Evolutionary conservation across 140 eudicot species (phyloP).

Genomic region (Senecio squalidus): DNA sequence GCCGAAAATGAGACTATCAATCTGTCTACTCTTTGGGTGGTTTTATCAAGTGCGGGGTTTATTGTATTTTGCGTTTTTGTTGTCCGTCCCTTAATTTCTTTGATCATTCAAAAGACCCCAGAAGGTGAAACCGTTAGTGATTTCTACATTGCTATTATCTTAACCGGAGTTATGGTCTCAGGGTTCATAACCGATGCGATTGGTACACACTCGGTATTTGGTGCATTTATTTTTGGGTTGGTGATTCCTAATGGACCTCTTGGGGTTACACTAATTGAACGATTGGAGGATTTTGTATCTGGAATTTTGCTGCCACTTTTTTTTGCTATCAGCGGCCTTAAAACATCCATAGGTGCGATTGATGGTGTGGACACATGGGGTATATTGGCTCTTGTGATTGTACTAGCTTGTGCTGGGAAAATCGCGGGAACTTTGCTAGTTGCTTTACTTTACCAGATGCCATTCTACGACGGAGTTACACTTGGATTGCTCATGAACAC

Average conservation of each 20-base stretch:
- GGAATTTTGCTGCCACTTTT: constrained; percentile 74
- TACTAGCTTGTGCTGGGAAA: constrained; percentile 69
- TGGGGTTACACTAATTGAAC: constrained; percentile 70
- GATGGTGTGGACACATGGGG: constrained; percentile 52
- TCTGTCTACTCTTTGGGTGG: constrained; percentile 63
- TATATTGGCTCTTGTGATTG: constrained; percentile 38
- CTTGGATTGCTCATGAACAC: constrained; percentile 92
- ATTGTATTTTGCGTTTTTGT: constrained; percentile 46
- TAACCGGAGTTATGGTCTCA: constrained; percentile 78
- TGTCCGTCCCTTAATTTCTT: constrained; percentile 46
- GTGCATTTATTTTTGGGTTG: constrained; percentile 80
- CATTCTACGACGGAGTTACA: constrained; percentile 59
- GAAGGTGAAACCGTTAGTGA: constrained; percentile 76
- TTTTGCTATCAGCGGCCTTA: constrained; percentile 78
- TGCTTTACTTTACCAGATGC: constrained; percentile 52
- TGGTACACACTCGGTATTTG: constrained; percentile 85
- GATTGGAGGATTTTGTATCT: constrained; percentile 79
- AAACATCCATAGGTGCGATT: constrained; percentile 49
- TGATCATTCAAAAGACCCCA: constrained; percentile 53
- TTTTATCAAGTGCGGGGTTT: constrained; percentile 56
- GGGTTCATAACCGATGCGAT: constrained; percentile 84
- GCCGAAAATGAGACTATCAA: constrained; percentile 52
- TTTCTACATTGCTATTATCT: constrained; percentile 54
- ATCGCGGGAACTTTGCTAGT: constrained; percentile 65
- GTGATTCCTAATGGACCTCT: constrained; percentile 84